phyloP scores from a whole-genome alignment of 768 basidiomycete genomes.

The Tulasnella calospora region DNA sequence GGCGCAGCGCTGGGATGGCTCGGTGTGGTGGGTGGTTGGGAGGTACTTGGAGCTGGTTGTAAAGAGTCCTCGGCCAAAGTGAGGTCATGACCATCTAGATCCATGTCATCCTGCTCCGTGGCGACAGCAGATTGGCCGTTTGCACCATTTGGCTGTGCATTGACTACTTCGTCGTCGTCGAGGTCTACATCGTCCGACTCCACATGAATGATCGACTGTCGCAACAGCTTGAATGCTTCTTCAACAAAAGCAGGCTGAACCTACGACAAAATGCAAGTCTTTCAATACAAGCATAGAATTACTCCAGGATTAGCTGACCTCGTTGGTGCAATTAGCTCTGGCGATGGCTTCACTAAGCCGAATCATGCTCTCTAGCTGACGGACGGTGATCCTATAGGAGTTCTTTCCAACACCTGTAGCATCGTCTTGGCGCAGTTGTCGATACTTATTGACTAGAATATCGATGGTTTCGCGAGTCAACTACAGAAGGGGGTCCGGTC shows the following conservation, averaged over 20 bases:
- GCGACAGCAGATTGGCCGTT: conserved; percentile 36
- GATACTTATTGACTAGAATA: conserved; percentile 91
- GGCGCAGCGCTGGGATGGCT: conserved; percentile 31
- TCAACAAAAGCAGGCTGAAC: conserved; percentile 92
- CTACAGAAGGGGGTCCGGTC: conserved; percentile 42
- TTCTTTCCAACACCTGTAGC: conserved; percentile 80
- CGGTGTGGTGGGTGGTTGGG: conserved; percentile 35
- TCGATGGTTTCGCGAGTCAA: conserved; percentile 90
- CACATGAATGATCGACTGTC: conserved; percentile 98
- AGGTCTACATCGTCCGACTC: conserved; percentile 98
- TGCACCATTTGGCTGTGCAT: conserved; percentile 35
- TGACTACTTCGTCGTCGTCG: conserved; percentile 72
- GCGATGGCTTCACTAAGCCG: conserved; percentile 97
- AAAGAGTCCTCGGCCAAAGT: conserved; percentile 35
- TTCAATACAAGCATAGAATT: background rate
- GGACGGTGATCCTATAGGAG: conserved; percentile 95
- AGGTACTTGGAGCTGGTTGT: conserved; percentile 30
- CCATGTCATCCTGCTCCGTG: conserved; percentile 29
- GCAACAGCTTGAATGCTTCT: conserved; percentile 88
- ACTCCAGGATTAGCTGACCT: conserved; percentile 47
- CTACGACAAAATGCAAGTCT: conserved; percentile 38
- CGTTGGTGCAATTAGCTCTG: conserved; percentile 90
- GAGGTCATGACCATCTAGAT: conserved; percentile 45
- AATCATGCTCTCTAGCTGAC: conserved; percentile 98
- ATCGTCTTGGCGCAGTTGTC: conserved; percentile 87